Percentiles rank a stretch among this genome's conserved stretches.
Evolutionary conservation across 2,329 filamentous ascomycete species (phyloP).

Genomic region (Alternaria sp.): DNA sequence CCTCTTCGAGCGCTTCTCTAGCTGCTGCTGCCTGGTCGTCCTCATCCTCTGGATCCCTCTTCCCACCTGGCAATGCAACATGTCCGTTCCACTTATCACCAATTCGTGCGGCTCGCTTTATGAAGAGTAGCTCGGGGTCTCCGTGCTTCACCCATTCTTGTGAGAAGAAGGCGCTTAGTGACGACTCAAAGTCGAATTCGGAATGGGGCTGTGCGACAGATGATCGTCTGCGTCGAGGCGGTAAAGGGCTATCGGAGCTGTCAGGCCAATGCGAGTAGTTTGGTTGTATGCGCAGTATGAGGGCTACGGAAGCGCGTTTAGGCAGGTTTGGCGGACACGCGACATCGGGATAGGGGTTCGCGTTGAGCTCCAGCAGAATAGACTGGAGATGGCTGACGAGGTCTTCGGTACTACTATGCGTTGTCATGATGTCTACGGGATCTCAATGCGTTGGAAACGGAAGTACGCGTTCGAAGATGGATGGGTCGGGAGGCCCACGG

Average conservation of each 20-base stretch:
- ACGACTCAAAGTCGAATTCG: constrained; percentile 46
- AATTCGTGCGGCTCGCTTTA: constrained; percentile 69
- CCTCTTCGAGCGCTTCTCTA: constrained; percentile 70
- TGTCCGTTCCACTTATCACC: constrained; percentile 74
- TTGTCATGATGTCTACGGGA: constrained; percentile 21
- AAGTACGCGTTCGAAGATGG: not conserved
- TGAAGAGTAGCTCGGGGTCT: constrained; percentile 72
- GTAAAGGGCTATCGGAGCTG: constrained; percentile 26
- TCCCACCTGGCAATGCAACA: constrained; percentile 71
- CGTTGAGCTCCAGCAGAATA: constrained; percentile 51
- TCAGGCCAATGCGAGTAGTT: constrained; percentile 61
- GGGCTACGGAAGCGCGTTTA: constrained; percentile 69
- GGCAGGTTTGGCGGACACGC: constrained; percentile 57
- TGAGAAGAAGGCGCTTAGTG: constrained; percentile 65
- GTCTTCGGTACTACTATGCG: constrained; percentile 26
- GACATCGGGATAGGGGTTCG: constrained; percentile 57
- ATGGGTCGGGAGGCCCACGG: not conserved
- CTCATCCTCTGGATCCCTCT: constrained; percentile 68
- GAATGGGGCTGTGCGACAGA: constrained; percentile 29
- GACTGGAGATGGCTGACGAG: constrained; percentile 51
- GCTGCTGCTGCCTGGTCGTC: constrained; percentile 68
- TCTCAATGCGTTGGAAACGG: not conserved
- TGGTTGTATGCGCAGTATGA: constrained; percentile 68
- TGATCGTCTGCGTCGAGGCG: constrained; percentile 32
- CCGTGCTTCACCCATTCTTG: constrained; percentile 70